Evolutionary conservation across 2,329 filamentous ascomycete species (phyloP).

Genomic region (Fusarium protoensiforme): DNA sequence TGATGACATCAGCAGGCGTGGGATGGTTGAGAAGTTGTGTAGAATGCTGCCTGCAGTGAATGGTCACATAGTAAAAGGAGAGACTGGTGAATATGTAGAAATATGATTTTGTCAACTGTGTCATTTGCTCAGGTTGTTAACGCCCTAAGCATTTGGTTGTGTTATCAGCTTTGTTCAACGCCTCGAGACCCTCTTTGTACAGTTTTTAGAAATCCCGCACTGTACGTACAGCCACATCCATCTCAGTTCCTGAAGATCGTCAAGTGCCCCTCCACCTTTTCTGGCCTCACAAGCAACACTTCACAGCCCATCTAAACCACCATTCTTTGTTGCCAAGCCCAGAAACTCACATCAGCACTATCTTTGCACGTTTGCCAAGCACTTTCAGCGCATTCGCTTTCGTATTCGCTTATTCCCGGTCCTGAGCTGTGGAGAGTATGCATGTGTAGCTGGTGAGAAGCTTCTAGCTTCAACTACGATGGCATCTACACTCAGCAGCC

Average conservation of each 20-base stretch:
- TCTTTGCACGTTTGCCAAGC: not conserved
- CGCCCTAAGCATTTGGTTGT: not conserved
- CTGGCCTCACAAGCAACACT: slow-evolving; percentile 6
- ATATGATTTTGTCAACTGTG: not conserved
- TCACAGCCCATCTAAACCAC: not conserved
- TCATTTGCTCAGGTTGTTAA: not conserved
- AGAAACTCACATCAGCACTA: not conserved
- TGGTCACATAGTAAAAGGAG: not conserved
- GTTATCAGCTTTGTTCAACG: not conserved
- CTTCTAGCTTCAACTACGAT: slow-evolving; percentile 38
- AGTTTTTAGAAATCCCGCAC: not conserved
- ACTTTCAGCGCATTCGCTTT: slow-evolving; percentile 13
- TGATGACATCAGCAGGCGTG: slow-evolving; percentile 14
- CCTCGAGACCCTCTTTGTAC: not conserved
- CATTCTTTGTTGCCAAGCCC: not conserved
- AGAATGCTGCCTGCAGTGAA: not conserved
- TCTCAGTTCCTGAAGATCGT: slow-evolving; percentile 6
- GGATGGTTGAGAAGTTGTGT: not conserved
- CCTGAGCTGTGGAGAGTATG: slow-evolving; percentile 36
- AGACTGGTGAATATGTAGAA: not conserved
- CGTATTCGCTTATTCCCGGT: slow-evolving; percentile 25
- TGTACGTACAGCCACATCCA: slow-evolving; percentile 1
- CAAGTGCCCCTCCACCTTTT: slow-evolving; percentile 26
- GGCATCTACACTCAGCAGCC: slow-evolving; percentile 37
- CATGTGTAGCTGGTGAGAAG: slow-evolving; percentile 28